Conservation (phyloP, 192 early-diverging fungal genomes). For the Podila verticillata region DNA sequence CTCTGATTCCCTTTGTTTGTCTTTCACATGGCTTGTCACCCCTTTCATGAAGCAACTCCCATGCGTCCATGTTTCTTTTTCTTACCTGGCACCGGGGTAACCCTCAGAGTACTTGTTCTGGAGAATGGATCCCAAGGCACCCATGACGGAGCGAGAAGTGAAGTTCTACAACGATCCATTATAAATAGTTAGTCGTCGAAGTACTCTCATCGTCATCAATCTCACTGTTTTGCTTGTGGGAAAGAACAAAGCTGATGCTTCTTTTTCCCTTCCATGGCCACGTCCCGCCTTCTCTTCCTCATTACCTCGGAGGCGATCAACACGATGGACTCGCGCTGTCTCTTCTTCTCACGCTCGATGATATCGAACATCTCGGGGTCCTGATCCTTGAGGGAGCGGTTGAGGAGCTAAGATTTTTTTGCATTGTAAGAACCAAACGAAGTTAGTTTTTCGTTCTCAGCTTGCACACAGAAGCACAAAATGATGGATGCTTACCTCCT, state of each 20-base stretch:
- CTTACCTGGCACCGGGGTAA: conserved; percentile 88
- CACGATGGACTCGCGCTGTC: conserved; percentile 92
- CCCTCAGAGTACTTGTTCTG: conserved; percentile 99
- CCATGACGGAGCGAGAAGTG: conserved; percentile 95
- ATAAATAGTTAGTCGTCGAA: neutral
- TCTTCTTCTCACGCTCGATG: conserved; percentile 93
- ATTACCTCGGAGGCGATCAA: conserved; percentile 95
- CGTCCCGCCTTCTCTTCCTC: no score
- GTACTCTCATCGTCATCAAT: no score
- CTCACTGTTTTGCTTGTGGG: no score
- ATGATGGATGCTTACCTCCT: conserved; percentile 51
- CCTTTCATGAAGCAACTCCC: no score
- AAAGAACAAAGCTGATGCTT: no score
- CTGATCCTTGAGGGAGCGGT: conserved; percentile 74
- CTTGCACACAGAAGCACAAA: neutral
- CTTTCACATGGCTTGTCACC: no score
- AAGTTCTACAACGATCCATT: conserved; percentile 79
- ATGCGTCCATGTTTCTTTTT: neutral
- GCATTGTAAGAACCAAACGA: neutral
- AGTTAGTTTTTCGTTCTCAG: neutral
- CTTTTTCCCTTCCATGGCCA: no score
- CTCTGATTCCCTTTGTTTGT: neutral
- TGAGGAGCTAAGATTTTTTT: conserved; percentile 65
- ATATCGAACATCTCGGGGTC: conserved; percentile 96
- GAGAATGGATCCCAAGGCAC: conserved; percentile 96